These are phyloP conservation scores for Ganoderma resinaceum DNA, from an alignment of 1,284 basidiomycete species.

Conservation along the genomic window DNA sequence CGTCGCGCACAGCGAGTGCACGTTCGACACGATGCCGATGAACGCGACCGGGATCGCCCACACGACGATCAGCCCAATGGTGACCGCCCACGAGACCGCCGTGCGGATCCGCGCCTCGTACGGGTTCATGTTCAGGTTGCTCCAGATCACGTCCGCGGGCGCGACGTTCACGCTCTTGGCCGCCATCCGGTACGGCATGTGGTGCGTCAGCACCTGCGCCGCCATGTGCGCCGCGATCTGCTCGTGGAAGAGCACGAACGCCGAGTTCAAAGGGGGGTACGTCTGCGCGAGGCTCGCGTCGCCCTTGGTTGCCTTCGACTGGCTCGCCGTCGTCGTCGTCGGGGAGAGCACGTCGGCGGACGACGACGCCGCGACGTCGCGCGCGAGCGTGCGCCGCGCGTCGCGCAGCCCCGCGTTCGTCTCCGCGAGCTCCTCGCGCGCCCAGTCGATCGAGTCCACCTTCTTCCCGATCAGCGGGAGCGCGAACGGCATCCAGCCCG, in stretches of 20 bases:
- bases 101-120: constrained; percentile 81
- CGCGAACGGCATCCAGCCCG: constrained; percentile 60
- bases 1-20: constrained; percentile 72
- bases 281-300: constrained; percentile 41
- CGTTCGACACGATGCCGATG: constrained; percentile 87
- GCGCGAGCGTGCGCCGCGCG: constrained; percentile 48
- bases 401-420: constrained; percentile 60
- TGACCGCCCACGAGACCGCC: constrained; percentile 66
- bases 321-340: constrained; percentile 33
- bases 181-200: constrained; percentile 83
- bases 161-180: constrained; percentile 75
- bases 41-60: constrained; percentile 88
- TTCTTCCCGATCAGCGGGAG: constrained; percentile 80
- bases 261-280: constrained; percentile 81
- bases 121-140: constrained; percentile 87
- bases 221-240: constrained; percentile 95
- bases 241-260: constrained; percentile 93
- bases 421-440: constrained; percentile 69
- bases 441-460: constrained; percentile 94
- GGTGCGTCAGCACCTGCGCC: constrained; percentile 73
- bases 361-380: constrained; percentile 39
- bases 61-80: constrained; percentile 70
- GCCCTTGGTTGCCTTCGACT: constrained; percentile 35
- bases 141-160: constrained; percentile 91
- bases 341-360: constrained; percentile 30